phyloP scores from a whole-genome alignment of 2,329 filamentous ascomycete species.

The Alternaria sp. region DNA sequence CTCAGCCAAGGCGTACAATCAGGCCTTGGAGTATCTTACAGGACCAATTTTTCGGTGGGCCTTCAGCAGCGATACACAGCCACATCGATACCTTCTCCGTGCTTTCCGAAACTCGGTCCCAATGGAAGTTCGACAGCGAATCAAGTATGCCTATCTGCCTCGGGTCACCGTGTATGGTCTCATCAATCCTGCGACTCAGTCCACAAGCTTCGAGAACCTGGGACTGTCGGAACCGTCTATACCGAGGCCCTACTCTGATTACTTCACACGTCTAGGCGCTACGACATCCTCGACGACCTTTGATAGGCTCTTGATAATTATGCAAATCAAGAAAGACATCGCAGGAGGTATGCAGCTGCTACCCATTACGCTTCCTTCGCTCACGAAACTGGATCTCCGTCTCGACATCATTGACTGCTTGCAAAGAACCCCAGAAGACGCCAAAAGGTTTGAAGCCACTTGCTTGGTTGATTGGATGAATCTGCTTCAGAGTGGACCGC shows the following conservation, averaged over 20 bases:
- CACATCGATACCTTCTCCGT: background rate
- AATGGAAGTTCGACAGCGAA: background rate
- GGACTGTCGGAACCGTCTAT: fast-evolving
- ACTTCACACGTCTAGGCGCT: background rate
- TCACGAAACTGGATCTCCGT: background rate
- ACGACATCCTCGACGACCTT: too few species aligned
- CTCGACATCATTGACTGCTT: background rate
- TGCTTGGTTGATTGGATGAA: too few species aligned
- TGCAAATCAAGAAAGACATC: background rate
- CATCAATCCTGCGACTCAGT: background rate
- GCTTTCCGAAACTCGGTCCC: background rate
- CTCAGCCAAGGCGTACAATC: background rate
- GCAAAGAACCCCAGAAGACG: too few species aligned
- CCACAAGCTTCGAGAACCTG: fast-evolving
- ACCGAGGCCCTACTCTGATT: background rate
- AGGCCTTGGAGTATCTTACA: background rate
- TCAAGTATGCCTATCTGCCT: background rate
- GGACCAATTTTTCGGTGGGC: background rate
- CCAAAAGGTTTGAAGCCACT: too few species aligned
- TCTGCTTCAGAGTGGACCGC: too few species aligned
- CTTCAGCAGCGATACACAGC: background rate
- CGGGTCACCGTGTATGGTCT: background rate
- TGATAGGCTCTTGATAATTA: too few species aligned
- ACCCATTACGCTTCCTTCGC: background rate
- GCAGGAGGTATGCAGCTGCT: background rate